Base-by-base conservation (phyloP, 768 basidiomycete species). In the Leccinum rimulosum region DNA sequence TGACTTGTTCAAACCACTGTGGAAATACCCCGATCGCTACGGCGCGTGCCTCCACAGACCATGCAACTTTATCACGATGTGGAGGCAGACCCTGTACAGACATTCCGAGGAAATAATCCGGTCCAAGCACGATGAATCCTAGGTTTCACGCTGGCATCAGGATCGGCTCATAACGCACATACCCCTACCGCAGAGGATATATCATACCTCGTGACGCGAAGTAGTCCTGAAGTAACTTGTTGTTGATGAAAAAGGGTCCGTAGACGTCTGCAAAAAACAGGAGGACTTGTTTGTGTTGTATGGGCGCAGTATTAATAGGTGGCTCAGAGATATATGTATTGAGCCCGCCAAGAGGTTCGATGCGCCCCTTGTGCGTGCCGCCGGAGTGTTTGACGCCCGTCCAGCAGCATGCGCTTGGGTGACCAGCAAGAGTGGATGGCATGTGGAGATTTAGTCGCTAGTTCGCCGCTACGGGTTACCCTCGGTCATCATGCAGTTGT, bases 61-160 rank as follows among this genome's bases (percentile, higher is more conserved):
- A 87, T 1, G 71, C 75, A 3, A 54, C 27, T 49, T 73, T 72
- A 59, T 83, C 76, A 14, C 52, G 50, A 22, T 59, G 63, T 4
- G 72, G 64, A 9, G 75, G 69, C 57, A 81, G 76, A 6, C 70
- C 62, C 19, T 77, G 64, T 2, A 84, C 68, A 2, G 80, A 72
- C 51, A 82, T 79, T 19, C 85, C 83, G 48, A 85, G 77, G 71
- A 87, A 85, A 66, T 85, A 86, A 62, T 86, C 86, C 14, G 82
- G 75, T 1, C 83, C 84, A 10, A 86, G 67, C 3, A 87, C 84
- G 54, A 78, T 62, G 66, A 82, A 87, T 0, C 84, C 84, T 87
- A 33, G 3, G n/a, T 15, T 57, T 49, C 14, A 25, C 6, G 19
- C 22, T 27, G 22, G 10, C 14, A 31, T 65, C 35, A 58, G 31